phyloP scores from a whole-genome alignment of 257 asterid species.

The Thymus mandschuricus region DNA sequence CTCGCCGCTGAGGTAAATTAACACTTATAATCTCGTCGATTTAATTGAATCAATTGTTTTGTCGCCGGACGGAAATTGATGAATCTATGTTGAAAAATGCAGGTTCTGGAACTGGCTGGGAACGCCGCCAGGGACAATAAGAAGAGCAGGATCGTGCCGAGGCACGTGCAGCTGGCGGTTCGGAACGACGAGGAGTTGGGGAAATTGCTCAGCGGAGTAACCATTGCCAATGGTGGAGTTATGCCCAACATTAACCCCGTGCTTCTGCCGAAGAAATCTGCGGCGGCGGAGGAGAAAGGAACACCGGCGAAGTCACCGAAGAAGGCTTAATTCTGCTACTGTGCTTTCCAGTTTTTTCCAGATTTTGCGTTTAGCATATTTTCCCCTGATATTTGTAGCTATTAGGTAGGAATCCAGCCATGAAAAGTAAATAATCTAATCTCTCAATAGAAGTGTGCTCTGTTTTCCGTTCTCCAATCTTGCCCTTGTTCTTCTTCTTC shows the following conservation, averaged over 20 bases:
- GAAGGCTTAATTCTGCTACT: not conserved
- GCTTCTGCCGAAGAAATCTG: constrained; percentile 50
- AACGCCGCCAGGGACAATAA: constrained; percentile 60
- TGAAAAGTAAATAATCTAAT: not conserved
- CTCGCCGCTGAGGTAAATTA: constrained; percentile 55
- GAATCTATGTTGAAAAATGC: not conserved
- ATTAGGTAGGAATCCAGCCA: not conserved
- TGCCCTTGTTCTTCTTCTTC: not conserved
- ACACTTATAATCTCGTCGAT: not conserved
- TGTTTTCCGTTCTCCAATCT: not conserved
- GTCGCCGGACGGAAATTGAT: not conserved
- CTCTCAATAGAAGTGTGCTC: not conserved
- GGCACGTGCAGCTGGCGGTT: constrained; percentile 51
- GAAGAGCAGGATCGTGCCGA: constrained; percentile 47
- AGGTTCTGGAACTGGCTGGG: constrained; percentile 59
- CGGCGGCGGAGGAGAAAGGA: constrained; percentile 17
- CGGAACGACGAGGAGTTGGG: constrained; percentile 58
- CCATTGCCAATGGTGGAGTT: constrained; percentile 54
- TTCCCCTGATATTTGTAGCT: not conserved
- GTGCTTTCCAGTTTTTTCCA: not conserved
- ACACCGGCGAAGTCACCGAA: constrained; percentile 21
- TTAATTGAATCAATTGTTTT: not conserved
- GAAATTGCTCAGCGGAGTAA: constrained; percentile 47
- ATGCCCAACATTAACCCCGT: constrained; percentile 49
- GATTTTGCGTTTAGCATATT: not conserved